Conservation (phyloP, 1,284 basidiomycete species). For the Fomitopsis schrenkii region DNA sequence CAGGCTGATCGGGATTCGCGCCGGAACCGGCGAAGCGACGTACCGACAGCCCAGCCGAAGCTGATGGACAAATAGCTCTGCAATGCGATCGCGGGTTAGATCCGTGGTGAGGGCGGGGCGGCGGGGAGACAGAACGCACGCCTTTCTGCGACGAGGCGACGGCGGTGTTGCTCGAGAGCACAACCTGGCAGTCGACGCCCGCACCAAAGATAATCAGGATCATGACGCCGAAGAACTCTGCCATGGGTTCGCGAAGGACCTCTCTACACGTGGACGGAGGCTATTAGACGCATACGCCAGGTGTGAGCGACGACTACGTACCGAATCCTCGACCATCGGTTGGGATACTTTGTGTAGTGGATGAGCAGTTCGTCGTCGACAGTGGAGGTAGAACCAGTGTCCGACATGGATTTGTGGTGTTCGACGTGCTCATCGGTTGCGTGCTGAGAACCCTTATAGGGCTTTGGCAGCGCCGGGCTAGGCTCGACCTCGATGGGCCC, state of each 20-base stretch:
- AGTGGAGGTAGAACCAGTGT: constrained; percentile 3
- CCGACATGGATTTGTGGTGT: constrained; percentile 6
- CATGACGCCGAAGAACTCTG: constrained; percentile 68
- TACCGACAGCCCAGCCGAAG: constrained; percentile 67
- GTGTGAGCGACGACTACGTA: constrained; percentile 23
- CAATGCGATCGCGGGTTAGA: constrained; percentile 1
- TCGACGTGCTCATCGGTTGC: constrained; percentile 14
- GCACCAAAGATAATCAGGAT: constrained; percentile 63
- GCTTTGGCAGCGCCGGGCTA: not conserved
- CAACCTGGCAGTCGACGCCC: constrained; percentile 62
- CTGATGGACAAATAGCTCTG: constrained; percentile 58
- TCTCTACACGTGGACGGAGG: constrained; percentile 27
- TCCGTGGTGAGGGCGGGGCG: not conserved
- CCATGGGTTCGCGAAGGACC: constrained; percentile 55
- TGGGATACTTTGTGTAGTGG: constrained; percentile 39
- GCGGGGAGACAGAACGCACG: constrained; percentile 38
- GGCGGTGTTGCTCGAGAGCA: constrained; percentile 45
- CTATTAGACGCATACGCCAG: not conserved
- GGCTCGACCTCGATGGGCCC: not conserved
- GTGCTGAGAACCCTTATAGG: constrained; percentile 3
- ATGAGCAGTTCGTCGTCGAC: constrained; percentile 9
- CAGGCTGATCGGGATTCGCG: not conserved
- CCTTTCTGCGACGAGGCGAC: constrained; percentile 57
- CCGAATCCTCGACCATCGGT: constrained; percentile 56
- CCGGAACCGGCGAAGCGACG: constrained; percentile 11